These are phyloP conservation scores for Xylariaceae sp. DNA, from an alignment of 2,329 filamentous ascomycete species.

Conservation along the genomic window DNA sequence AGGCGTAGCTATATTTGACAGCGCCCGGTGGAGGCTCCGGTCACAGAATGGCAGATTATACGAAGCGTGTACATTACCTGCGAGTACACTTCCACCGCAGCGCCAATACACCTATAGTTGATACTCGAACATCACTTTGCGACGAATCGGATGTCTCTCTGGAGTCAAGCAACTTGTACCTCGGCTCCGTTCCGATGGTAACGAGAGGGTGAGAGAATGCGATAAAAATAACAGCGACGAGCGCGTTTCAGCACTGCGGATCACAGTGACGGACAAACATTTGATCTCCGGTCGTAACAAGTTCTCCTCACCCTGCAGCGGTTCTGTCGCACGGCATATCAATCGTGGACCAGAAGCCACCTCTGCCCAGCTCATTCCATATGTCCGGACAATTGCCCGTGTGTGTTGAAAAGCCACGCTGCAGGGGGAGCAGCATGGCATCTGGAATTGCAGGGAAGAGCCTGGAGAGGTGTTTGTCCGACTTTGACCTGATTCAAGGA, in stretches of 20 bases:
- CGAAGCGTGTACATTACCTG: too few species aligned
- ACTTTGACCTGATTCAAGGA: too few species aligned
- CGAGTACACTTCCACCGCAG: neutral
- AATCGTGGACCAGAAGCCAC: slow-evolving; percentile 7
- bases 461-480: too few species aligned
- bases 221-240: slow-evolving; percentile 28
- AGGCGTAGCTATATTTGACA: too few species aligned
- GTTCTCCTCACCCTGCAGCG: slow-evolving; percentile 14
- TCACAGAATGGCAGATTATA: too few species aligned
- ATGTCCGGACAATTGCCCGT: neutral
- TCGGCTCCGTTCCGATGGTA: slow-evolving; percentile 29
- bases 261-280: slow-evolving; percentile 23
- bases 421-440: slow-evolving; percentile 10
- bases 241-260: slow-evolving; percentile 20
- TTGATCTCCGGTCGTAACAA: slow-evolving; percentile 9
- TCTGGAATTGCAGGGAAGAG: slow-evolving; percentile 2
- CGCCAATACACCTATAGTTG: neutral
- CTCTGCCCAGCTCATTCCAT: neutral
- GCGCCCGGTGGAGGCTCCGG: too few species aligned
- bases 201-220: slow-evolving; percentile 16
- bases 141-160: slow-evolving; percentile 18
- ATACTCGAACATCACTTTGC: neutral
- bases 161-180: slow-evolving; percentile 13
- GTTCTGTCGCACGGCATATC: slow-evolving; percentile 11
- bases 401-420: slow-evolving; percentile 4